phyloP scores from a whole-genome alignment of 495 filamentous ascomycete genomes.

The Neurospora sublineolata region DNA sequence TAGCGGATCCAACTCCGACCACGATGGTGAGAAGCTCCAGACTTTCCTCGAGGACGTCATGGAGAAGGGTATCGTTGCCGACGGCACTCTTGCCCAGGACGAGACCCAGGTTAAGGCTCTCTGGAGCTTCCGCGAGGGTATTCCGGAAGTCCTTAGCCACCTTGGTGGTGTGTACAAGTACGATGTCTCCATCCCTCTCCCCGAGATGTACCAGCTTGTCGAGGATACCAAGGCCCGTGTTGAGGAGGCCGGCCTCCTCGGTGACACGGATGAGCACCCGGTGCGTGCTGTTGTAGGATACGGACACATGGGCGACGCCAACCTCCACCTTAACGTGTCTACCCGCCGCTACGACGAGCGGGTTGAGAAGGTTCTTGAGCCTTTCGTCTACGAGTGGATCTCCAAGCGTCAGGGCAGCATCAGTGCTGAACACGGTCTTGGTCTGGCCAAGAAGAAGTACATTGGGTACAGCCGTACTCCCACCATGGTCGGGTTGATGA shows the following conservation, averaged over 20 bases:
- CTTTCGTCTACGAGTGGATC: conserved; percentile 97
- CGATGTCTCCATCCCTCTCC: conserved; percentile 84
- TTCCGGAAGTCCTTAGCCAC: conserved; percentile 77
- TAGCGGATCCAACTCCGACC: conserved; percentile 83
- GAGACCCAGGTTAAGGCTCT: conserved; percentile 77
- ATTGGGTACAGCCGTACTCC: conserved; percentile 85
- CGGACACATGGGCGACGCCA: conserved; percentile 95
- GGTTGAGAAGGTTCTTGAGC: conserved; percentile 83
- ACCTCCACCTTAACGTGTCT: conserved; percentile 83
- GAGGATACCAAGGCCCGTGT: conserved; percentile 67
- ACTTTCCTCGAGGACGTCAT: conserved; percentile 83
- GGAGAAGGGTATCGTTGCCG: conserved; percentile 67
- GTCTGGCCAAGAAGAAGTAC: conserved; percentile 86
- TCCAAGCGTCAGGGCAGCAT: conserved; percentile 75
- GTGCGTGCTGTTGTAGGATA: conserved; percentile 89
- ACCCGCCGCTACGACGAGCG: conserved; percentile 72
- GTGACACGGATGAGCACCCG: conserved; percentile 64
- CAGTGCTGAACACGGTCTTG: conserved; percentile 90
- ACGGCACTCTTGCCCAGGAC: conserved; percentile 83
- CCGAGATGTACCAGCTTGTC: conserved; percentile 80
- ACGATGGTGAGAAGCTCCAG: conserved; percentile 79
- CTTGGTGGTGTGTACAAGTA: conserved; percentile 97
- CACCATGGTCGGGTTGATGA: conserved; percentile 82
- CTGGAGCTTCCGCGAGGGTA: conserved; percentile 90
- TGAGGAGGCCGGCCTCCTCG: conserved; percentile 59